Conservation (phyloP, 1,139 yeast species). For the Zygosaccharomyces sapae region DNA sequence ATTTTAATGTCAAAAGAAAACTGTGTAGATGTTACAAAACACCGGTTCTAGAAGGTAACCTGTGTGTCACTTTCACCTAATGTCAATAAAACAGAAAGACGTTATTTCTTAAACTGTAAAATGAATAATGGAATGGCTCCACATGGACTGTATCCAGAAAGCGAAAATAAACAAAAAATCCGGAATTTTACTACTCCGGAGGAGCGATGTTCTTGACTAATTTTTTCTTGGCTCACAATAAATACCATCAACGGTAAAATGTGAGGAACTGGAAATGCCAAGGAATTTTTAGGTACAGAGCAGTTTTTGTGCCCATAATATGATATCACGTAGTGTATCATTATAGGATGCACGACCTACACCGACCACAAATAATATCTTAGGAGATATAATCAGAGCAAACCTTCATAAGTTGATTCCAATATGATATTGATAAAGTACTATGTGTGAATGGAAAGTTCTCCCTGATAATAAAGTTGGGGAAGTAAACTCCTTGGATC, state of each 20-base stretch:
- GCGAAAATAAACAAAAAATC: neutral
- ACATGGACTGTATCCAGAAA: neutral
- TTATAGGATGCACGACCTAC: neutral
- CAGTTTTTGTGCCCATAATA: neutral
- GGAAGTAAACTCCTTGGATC: neutral
- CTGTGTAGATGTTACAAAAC: too few species aligned
- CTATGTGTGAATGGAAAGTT: neutral
- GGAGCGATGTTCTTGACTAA: neutral
- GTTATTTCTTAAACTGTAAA: too few species aligned
- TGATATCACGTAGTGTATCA: neutral
- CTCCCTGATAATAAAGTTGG: neutral
- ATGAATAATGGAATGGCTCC: too few species aligned
- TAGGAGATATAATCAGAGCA: neutral
- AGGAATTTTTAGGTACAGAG: neutral
- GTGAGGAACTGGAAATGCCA: neutral
- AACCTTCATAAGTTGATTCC: neutral
- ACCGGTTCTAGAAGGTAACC: too few species aligned
- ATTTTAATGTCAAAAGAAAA: too few species aligned
- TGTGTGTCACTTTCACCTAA: too few species aligned
- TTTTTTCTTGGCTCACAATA: neutral
- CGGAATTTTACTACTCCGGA: neutral
- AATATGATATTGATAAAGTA: neutral
- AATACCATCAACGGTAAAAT: neutral
- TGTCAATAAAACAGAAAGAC: too few species aligned
- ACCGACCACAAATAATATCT: neutral